Base-by-base conservation (phyloP, 805 yeast genomes). In the Debaryomyces tyrocola region DNA sequence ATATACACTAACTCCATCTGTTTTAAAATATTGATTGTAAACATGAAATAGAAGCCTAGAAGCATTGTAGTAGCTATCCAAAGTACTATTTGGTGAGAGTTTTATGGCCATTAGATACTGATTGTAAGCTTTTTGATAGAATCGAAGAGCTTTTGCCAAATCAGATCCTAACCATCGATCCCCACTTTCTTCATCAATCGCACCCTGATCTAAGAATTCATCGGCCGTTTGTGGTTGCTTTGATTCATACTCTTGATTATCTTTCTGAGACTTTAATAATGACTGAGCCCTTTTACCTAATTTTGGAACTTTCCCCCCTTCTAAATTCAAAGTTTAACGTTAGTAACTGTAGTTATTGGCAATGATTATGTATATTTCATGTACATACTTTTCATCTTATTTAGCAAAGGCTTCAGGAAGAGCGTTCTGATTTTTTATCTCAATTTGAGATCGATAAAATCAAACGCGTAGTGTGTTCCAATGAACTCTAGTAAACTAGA, bases 121-220 rank as follows among this genome's bases (percentile, higher is more conserved):
- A 9, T 57, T 59, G 50, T 70, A 78, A 0, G 90, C 85, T 42
- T 75, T 66, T 52, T 83, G 84, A 58, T 84, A 85, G 52, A 84
- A 84, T 34, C 91, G 60, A 10, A 85, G 60, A 0, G 84, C 78
- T 52, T 86, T 85, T 9, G 85, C 66, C 5, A 84, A 59, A 54
- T 85, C 91, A 0, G 88, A 80, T 1, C 80, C 70, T 5, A 80
- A 59, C 90, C 90, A 86, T 40, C 91, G 62, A 56, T 85, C 91
- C 0, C 89, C 92, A n/a, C 80, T 75, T 48, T 85, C 91, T 57
- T 85, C 92, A 45, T 80, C 82, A 9, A 68, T 69, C 0, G 83
- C 71, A 1, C 83, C 92, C 42, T 66, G 66, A 28, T 78, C 82
- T n/a, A 83, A 69, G 43, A 56, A 75, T 4, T 82, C 88, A 28